phyloP scores from a whole-genome alignment of 108 stramenopile genomes.

The Nitzschia palea region DNA sequence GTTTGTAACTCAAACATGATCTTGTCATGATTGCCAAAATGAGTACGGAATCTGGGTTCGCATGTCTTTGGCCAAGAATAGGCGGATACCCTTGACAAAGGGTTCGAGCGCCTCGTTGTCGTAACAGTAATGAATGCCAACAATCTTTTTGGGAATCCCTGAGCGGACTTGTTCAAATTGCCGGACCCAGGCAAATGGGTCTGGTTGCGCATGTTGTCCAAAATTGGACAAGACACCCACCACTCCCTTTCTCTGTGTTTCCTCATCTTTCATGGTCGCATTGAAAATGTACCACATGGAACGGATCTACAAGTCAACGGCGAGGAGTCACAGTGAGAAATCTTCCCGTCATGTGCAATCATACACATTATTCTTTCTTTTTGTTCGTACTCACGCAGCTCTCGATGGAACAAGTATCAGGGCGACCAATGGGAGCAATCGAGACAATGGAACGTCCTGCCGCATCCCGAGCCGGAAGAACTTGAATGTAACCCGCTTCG shows the following conservation, averaged over 20 bases:
- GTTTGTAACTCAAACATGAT: constrained; percentile 25
- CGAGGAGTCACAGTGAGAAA: background rate
- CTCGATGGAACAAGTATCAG: background rate
- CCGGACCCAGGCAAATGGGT: background rate
- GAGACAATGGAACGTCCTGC: constrained; percentile 23
- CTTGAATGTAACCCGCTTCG: constrained; percentile 17
- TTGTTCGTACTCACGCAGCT: background rate
- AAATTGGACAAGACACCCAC: constrained; percentile 11
- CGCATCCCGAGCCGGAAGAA: constrained; percentile 23
- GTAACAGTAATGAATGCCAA: constrained; percentile 25
- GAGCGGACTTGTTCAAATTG: background rate
- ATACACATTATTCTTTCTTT: no score
- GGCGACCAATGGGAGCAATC: background rate
- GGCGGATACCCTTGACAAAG: constrained; percentile 4
- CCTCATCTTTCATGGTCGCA: constrained; percentile 17
- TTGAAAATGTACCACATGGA: constrained; percentile 27
- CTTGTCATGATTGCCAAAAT: background rate
- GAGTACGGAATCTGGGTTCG: constrained; percentile 18
- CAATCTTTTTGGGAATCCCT: constrained; percentile 20
- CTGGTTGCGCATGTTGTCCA: background rate
- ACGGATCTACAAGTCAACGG: background rate
- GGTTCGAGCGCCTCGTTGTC: constrained; percentile 19
- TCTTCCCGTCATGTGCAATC: no score
- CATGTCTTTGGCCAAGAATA: constrained; percentile 6
- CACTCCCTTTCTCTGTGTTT: constrained; percentile 12